Evolutionary conservation across 257 asterid genomes (phyloP).

Genomic region (Ajuga chamaepitys): DNA sequence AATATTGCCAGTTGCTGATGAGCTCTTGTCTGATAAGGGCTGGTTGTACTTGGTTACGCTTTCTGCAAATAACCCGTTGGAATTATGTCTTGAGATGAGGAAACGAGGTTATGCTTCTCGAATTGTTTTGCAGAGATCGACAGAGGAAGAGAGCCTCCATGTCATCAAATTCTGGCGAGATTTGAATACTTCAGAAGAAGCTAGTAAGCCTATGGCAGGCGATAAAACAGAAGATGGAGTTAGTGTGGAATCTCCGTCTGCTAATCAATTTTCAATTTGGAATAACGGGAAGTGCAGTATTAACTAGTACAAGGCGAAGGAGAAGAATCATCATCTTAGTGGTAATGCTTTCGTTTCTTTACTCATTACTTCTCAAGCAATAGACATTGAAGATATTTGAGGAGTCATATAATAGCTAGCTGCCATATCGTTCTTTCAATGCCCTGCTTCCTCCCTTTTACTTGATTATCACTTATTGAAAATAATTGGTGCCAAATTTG

Average conservation of each 20-base stretch:
- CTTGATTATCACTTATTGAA: no score
- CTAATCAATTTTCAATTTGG: constrained; percentile 33
- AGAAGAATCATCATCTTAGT: neutral
- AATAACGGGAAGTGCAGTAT: constrained; percentile 10
- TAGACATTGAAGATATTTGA: neutral
- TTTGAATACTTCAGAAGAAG: constrained; percentile 38
- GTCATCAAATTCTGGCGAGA: constrained; percentile 89
- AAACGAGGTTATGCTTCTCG: constrained; percentile 78
- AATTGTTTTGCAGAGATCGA: constrained; percentile 72
- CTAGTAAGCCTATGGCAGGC: constrained; percentile 15
- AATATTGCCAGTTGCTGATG: constrained; percentile 77
- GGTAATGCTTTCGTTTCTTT: constrained; percentile 12
- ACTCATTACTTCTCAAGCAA: neutral
- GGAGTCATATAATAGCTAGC: neutral
- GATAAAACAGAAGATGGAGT: constrained; percentile 21
- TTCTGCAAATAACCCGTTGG: constrained; percentile 61
- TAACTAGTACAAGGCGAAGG: neutral
- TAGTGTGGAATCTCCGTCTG: constrained; percentile 19
- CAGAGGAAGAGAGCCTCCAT: constrained; percentile 92
- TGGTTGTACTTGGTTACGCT: constrained; percentile 83
- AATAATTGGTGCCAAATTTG: no score
- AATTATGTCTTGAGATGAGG: constrained; percentile 72
- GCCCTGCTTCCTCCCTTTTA: neutral
- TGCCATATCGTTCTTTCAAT: neutral
- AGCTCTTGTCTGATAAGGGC: constrained; percentile 73